These are phyloP conservation scores for Paxillus rubicundulus DNA, from an alignment of 768 basidiomycete genomes.

Conservation along the genomic window DNA sequence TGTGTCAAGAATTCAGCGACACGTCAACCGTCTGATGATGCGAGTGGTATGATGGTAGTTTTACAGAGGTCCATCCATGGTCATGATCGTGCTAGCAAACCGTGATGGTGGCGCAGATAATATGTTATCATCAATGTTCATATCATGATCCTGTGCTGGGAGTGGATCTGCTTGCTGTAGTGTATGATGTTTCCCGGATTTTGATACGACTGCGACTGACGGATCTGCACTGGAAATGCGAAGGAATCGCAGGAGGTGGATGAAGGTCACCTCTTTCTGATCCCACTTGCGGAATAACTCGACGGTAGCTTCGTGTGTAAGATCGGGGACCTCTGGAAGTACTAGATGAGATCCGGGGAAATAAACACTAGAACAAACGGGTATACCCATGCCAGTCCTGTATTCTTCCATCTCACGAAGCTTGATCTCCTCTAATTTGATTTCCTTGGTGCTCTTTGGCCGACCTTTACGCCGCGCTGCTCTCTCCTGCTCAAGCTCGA, in stretches of 20 bases:
- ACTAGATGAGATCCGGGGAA: slow-evolving; percentile 1
- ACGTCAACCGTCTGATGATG: not conserved
- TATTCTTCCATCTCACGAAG: slow-evolving; percentile 69
- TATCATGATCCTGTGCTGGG: slow-evolving; percentile 19
- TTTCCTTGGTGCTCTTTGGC: slow-evolving; percentile 68
- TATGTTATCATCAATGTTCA: slow-evolving; percentile 28
- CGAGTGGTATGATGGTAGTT: slow-evolving; percentile 3
- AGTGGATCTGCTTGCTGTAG: slow-evolving; percentile 19
- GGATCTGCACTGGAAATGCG: slow-evolving; percentile 64
- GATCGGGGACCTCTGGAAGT: slow-evolving; percentile 68
- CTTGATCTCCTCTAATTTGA: slow-evolving; percentile 67
- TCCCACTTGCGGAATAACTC: slow-evolving; percentile 77
- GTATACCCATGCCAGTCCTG: slow-evolving; percentile 76
- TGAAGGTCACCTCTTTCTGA: slow-evolving; percentile 67
- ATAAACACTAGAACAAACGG: not conserved
- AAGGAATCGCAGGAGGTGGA: slow-evolving; percentile 71
- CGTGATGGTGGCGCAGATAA: slow-evolving; percentile 30
- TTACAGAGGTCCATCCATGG: slow-evolving; percentile 35
- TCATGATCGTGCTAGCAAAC: slow-evolving; percentile 38
- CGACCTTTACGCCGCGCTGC: slow-evolving; percentile 66
- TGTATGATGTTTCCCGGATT: slow-evolving; percentile 55
- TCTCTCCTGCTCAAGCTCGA: slow-evolving; percentile 59
- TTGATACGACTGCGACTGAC: slow-evolving; percentile 47
- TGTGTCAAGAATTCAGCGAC: not conserved
- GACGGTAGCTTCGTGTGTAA: slow-evolving; percentile 70